These are phyloP conservation scores for Lumnitzera racemosa DNA, from an alignment of 345 rosid genomes.

Conservation along the genomic window DNA sequence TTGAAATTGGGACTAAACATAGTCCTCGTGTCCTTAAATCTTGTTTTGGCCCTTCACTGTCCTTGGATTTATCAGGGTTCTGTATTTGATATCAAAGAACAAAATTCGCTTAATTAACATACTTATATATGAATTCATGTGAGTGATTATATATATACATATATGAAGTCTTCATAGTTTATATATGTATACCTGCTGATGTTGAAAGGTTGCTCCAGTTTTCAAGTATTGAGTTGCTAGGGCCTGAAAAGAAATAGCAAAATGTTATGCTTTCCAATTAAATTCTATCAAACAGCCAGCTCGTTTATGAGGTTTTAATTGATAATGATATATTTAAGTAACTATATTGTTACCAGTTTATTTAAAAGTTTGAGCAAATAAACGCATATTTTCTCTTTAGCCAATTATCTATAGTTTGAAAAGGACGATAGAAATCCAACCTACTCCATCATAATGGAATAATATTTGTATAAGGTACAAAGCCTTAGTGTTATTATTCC, in stretches of 20 bases:
- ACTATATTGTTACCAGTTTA: background rate
- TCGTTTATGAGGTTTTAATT: background rate
- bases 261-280: background rate
- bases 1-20: conserved; percentile 84
- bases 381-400: no score
- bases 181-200: conserved; percentile 39
- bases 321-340: background rate
- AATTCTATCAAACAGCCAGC: no score
- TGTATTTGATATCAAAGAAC: conserved; percentile 12
- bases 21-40: conserved; percentile 90
- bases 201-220: conserved; percentile 76
- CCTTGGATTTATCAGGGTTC: conserved; percentile 47
- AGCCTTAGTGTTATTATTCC: no score
- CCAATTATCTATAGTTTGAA: no score
- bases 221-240: conserved; percentile 91
- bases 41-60: conserved; percentile 58
- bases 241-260: conserved; percentile 30
- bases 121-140: background rate
- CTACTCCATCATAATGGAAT: no score
- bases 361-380: background rate
- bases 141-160: no score
- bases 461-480: no score
- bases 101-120: background rate
- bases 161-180: no score
- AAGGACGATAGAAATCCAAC: no score